These are phyloP conservation scores for Russula sp. DNA, from an alignment of 768 basidiomycete species.

Conservation along the genomic window DNA sequence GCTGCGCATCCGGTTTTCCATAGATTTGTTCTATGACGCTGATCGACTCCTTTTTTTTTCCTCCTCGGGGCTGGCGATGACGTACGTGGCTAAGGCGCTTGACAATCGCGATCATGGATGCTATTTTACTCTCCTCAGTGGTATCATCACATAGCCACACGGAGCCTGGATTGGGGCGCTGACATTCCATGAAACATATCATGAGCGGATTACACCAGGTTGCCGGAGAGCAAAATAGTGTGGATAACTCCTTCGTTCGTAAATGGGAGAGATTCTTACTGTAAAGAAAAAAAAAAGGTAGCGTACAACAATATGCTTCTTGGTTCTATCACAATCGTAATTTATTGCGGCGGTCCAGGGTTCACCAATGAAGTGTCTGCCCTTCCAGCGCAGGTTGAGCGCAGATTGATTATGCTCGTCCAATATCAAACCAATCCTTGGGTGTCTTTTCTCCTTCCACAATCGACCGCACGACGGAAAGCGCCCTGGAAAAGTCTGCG, in stretches of 20 bases:
- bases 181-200: background rate
- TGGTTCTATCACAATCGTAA: background rate
- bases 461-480: slow-evolving; percentile 55
- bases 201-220: background rate
- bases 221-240: background rate
- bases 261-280: background rate
- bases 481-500: slow-evolving; percentile 57
- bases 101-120: background rate
- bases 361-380: background rate
- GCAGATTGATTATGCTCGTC: slow-evolving; percentile 13
- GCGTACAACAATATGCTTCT: background rate
- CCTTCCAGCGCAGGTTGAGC: background rate
- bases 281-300: background rate
- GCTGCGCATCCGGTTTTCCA: background rate
- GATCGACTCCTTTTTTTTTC: background rate
- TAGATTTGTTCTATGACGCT: background rate
- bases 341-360: background rate
- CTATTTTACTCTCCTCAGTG: background rate
- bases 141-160: background rate
- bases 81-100: slow-evolving; percentile 13
- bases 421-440: slow-evolving; percentile 39
- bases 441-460: slow-evolving; percentile 65
- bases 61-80: background rate
- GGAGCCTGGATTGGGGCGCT: background rate
- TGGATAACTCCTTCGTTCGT: background rate